Conservation (phyloP, 1,284 basidiomycete genomes). For the Leccinum pallidistipes region DNA sequence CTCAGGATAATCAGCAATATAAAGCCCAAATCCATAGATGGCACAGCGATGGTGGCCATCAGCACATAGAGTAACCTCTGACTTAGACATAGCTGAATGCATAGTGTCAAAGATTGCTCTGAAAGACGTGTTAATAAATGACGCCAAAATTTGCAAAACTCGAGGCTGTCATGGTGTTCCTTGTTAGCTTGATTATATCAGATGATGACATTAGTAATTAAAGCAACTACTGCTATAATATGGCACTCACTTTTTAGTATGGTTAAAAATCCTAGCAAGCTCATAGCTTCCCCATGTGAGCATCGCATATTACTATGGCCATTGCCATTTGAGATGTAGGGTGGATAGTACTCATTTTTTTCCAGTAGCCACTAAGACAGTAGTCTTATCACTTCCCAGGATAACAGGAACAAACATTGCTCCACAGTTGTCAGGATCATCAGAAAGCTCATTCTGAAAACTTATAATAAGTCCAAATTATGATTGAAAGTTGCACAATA, state of each 20-base stretch:
- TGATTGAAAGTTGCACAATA: too few species aligned
- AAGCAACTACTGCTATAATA: too few species aligned
- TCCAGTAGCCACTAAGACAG: not conserved
- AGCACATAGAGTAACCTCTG: not conserved
- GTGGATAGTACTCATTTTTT: not conserved
- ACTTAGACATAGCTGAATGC: not conserved
- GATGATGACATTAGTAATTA: too few species aligned
- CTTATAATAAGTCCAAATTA: not conserved
- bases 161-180: not conserved
- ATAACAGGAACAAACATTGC: not conserved
- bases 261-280: not conserved
- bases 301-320: not conserved
- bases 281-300: not conserved
- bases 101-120: not conserved
- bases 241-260: not conserved
- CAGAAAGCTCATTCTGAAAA: not conserved
- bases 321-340: not conserved
- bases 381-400: not conserved
- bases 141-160: not conserved
- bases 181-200: not conserved
- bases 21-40: not conserved
- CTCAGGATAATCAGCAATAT: not conserved
- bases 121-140: not conserved
- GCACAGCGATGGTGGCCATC: not conserved
- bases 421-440: not conserved